Evolutionary conservation across 352 stramenopile species (phyloP), one percentile per base, ranked within the genome.

Genomic region (Aphanomyces cochlioides): DNA sequence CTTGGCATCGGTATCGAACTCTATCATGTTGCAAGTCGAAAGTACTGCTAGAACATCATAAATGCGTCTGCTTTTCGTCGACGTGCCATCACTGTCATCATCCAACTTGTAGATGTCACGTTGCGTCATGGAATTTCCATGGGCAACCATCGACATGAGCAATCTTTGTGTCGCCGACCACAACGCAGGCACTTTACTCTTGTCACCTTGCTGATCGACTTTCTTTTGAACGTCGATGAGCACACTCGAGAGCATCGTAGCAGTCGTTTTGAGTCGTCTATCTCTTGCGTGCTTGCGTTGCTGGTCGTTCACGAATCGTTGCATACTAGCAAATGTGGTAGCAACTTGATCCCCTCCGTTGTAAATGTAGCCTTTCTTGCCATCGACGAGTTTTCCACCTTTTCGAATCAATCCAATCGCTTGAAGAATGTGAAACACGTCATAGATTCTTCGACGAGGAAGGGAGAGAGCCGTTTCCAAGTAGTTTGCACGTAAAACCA

Each of bases 381-480:
- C 10, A n/a, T 13, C 28, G n/a, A 61, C 17, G 5, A 10, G 19
- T 61, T 61, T 7, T 10, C 12, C 7, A 7, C 54, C 54, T 50
- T 56, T 67, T 19, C 17, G 21, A 10, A 67, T 8, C 5, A 67
- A 13, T 54, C 59, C 59, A 37, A 67, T 56, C 3, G 59, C 59
- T 19, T 67, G 59, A 28, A 67, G 19, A n/a, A 67, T 67, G 41
- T 67, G 59, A 12, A 67, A 56, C 15, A 67, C 59, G 41, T 67
- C 59, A 45, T 67, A 67, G n/a, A 67, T 67, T 53, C 59, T 17
- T 53, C 59, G 39, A 0, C 59, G 59, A 7, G 59, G 59, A 8
- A 67, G 41, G 2, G 41, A 41, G 3, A 67, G 41, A 5, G 19
- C 38, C n/a, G 41, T 12, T 56, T 67, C 59, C 59, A 67, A 56